Evolutionary conservation across 148 eudicot genomes (phyloP).

Genomic region (Silene conica): DNA sequence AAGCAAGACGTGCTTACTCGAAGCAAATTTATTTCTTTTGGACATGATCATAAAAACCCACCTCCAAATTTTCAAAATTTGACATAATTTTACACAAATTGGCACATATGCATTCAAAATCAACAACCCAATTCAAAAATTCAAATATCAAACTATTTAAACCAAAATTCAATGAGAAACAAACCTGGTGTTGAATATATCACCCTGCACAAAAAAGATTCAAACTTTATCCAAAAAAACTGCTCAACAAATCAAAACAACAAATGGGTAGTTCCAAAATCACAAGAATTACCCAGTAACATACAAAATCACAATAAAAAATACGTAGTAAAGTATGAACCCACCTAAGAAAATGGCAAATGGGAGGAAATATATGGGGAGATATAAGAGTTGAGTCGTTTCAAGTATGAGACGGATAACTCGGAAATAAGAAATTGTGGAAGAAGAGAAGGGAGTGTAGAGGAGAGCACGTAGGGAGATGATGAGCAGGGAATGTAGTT

Average conservation of each 20-base stretch:
- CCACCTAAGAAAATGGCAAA: conserved; percentile 10
- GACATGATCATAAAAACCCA: conserved; percentile 1
- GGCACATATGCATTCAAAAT: background rate
- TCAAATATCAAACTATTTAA: background rate
- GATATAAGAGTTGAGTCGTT: too few relatives aligned
- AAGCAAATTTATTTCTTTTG: background rate
- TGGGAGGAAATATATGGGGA: conserved; percentile 3
- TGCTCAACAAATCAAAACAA: background rate
- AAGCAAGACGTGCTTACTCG: background rate
- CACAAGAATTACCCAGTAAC: background rate
- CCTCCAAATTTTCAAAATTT: conserved; percentile 9
- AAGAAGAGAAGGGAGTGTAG: conserved; percentile 2
- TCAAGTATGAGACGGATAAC: too few relatives aligned
- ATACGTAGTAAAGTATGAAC: too few relatives aligned
- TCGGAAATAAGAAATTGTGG: too few relatives aligned
- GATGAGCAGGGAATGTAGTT: background rate
- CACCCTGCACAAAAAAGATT: conserved; percentile 7
- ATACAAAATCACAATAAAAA: background rate
- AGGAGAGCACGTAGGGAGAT: conserved; percentile 34
- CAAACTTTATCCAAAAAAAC: conserved; percentile 1
- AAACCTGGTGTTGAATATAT: conserved; percentile 5
- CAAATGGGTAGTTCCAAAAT: conserved; percentile 9
- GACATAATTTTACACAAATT: background rate
- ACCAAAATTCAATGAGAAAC: background rate
- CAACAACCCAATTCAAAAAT: background rate